Percentiles rank a stretch among this genome's conserved stretches.
Evolutionary conservation across 108 stramenopile species (phyloP).

Genomic region (Fistulifera pelliculosa): DNA sequence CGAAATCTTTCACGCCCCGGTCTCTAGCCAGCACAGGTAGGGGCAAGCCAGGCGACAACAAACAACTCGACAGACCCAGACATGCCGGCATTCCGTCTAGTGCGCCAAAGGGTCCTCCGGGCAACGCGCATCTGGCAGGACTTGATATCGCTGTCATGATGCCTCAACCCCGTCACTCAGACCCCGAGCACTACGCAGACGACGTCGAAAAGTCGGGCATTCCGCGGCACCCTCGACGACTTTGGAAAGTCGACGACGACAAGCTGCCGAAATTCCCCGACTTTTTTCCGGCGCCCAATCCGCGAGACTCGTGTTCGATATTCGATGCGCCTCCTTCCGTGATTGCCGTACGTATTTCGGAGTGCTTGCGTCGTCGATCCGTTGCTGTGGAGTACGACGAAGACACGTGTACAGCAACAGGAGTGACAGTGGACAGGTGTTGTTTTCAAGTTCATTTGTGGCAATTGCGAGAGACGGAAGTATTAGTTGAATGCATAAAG

Average conservation of each 20-base stretch:
- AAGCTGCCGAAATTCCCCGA: slow-evolving; percentile 21
- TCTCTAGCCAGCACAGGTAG: no score
- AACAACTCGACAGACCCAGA: no score
- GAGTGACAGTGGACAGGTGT: slow-evolving; percentile 35
- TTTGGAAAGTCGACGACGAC: slow-evolving; percentile 32
- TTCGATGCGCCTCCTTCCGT: slow-evolving; percentile 40
- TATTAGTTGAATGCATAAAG: slow-evolving; percentile 35
- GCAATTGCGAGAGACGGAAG: slow-evolving; percentile 14
- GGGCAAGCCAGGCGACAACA: no score
- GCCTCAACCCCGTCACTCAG: no score
- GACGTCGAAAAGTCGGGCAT: no score
- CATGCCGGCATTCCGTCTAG: no score
- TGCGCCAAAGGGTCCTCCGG: no score
- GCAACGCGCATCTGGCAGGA: no score
- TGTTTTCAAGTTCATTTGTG: slow-evolving; percentile 31
- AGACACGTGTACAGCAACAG: slow-evolving; percentile 32
- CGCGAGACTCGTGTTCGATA: slow-evolving; percentile 18
- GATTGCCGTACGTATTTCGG: slow-evolving; percentile 37
- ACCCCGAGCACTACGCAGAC: no score
- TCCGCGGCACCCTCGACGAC: slow-evolving; percentile 18
- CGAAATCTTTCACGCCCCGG: no score
- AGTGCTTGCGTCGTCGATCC: slow-evolving; percentile 32
- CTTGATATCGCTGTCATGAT: no score
- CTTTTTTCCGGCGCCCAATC: slow-evolving; percentile 33
- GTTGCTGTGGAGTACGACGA: slow-evolving; percentile 52